A percentile compares a stretch with the other conserved stretches of the same genome.
These are phyloP conservation scores for Houttuynia cordata DNA, from an alignment of 164 flowering plant species.

Conservation along the genomic window DNA sequence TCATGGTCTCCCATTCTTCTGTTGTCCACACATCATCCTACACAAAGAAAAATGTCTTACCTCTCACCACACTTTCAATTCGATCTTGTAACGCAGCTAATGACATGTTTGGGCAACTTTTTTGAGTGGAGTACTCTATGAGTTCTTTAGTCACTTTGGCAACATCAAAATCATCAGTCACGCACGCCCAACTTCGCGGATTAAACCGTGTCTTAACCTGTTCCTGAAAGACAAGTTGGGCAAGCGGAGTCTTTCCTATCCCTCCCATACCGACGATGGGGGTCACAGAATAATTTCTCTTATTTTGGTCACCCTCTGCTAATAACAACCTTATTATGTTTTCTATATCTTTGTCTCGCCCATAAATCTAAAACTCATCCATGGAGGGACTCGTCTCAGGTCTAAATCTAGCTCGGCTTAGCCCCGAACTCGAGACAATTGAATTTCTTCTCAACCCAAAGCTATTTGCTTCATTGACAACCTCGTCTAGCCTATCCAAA, in stretches of 20 bases:
- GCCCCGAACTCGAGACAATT: background rate
- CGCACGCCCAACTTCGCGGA: constrained; percentile 3
- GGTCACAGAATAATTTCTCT: background rate
- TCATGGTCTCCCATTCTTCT: constrained; percentile 1
- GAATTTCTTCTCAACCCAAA: background rate
- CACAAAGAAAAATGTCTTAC: constrained; percentile 2
- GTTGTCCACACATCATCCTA: constrained; percentile 7
- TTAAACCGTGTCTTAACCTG: constrained; percentile 2
- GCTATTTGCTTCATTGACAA: background rate
- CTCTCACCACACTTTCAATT: background rate
- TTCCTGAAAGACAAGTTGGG: constrained; percentile 5
- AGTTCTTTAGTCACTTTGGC: background rate
- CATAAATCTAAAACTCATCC: constrained; percentile 1
- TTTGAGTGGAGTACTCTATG: background rate
- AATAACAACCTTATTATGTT: background rate
- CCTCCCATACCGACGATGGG: constrained; percentile 12
- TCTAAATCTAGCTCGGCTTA: background rate
- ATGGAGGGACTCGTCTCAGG: background rate
- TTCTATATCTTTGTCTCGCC: constrained; percentile 1
- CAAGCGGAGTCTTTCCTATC: constrained; percentile 10
- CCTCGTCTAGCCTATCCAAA: background rate
- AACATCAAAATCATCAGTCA: constrained; percentile 4
- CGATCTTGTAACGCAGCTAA: background rate
- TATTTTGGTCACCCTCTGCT: background rate
- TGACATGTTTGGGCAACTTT: background rate